Conservation (phyloP, 1,284 basidiomycete genomes). For the Tilletia walkeri region DNA sequence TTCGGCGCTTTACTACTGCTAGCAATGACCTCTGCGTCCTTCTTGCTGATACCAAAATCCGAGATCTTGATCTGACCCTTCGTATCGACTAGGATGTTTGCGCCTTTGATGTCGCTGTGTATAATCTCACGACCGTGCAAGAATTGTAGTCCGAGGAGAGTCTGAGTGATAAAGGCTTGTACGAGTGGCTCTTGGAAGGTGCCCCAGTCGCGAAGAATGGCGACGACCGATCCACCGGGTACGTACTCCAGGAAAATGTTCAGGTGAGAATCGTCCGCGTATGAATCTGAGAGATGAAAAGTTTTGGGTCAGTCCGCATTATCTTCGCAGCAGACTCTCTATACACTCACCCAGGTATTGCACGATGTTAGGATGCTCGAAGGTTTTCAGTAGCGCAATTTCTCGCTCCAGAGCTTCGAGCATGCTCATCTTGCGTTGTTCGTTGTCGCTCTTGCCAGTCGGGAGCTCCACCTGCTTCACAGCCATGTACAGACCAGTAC, state of each 20-base stretch:
- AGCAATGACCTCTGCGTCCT: constrained; percentile 58
- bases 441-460: constrained; percentile 78
- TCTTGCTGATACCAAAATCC: constrained; percentile 98
- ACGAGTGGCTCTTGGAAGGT: constrained; percentile 94
- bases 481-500: constrained; percentile 91
- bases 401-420: constrained; percentile 89
- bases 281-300: constrained; percentile 33
- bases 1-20: not conserved
- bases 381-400: constrained; percentile 89
- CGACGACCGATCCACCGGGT: constrained; percentile 92
- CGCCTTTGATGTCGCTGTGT: constrained; percentile 97
- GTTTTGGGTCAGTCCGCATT: constrained; percentile 2
- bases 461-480: constrained; percentile 98
- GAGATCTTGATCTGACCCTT: constrained; percentile 98
- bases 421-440: constrained; percentile 93
- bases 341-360: constrained; percentile 80
- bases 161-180: constrained; percentile 90
- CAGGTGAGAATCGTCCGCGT: constrained; percentile 62
- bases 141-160: constrained; percentile 85
- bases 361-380: constrained; percentile 96
- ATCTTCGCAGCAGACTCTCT: not conserved
- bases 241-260: constrained; percentile 99
- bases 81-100: constrained; percentile 96
- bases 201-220: constrained; percentile 87
- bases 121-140: constrained; percentile 93